Evolutionary conservation across 2,329 filamentous ascomycete species (phyloP).

Genomic region (Aureobasidium sp.): DNA sequence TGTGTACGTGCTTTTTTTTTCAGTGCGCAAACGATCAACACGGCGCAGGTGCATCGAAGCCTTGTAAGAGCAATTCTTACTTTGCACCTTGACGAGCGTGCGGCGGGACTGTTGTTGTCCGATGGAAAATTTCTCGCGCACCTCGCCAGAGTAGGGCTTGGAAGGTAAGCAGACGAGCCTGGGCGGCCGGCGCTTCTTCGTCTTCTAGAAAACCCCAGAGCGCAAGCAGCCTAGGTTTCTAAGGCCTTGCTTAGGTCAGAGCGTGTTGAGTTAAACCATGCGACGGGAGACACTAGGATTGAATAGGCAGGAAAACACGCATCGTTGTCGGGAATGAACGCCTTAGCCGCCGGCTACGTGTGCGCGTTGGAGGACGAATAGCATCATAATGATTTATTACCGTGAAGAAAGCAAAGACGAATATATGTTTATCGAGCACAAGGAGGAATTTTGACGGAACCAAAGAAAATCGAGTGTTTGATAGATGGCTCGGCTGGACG

Average conservation of each 20-base stretch:
- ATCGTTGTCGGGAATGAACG: constrained; percentile 1
- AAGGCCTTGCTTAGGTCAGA: neutral
- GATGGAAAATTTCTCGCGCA: neutral
- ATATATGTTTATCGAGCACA: too few relatives aligned
- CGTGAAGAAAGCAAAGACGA: neutral
- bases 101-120: neutral
- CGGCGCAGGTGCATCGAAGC: constrained; percentile 3
- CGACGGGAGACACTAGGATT: neutral
- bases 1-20: constrained; percentile 10
- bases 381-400: neutral
- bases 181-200: constrained; percentile 13
- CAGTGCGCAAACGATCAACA: constrained; percentile 12
- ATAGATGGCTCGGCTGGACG: constrained; percentile 4
- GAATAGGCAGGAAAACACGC: constrained; percentile 1
- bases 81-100: neutral
- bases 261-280: constrained; percentile 9
- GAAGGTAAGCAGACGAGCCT: neutral
- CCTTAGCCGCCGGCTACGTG: neutral
- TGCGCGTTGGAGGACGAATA: neutral
- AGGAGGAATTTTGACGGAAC: too few relatives aligned
- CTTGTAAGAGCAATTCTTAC: neutral
- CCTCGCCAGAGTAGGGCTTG: neutral
- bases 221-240: neutral
- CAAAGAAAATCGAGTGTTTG: too few relatives aligned
- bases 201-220: constrained; percentile 15